These are phyloP conservation scores for Coemansia sp. DNA, from an alignment of 371 early-diverging fungal species.

Conservation along the genomic window DNA sequence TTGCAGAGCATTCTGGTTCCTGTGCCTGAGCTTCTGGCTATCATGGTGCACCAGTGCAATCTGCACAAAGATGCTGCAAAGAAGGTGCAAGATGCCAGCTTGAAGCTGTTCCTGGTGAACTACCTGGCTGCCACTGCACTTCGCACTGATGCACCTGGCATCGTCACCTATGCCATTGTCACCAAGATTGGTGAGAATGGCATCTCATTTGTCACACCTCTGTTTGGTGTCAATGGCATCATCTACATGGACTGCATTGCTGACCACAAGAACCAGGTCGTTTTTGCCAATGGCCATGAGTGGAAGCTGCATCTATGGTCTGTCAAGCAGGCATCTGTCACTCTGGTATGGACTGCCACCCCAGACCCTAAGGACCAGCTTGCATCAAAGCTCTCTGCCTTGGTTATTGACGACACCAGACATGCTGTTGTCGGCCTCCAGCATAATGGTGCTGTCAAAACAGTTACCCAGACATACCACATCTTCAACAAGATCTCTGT, in stretches of 20 bases:
- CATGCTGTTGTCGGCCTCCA: not conserved
- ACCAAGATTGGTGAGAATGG: conserved; percentile 88
- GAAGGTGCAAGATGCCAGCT: conserved; percentile 81
- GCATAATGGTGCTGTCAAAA: not conserved
- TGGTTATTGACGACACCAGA: conserved; percentile 11
- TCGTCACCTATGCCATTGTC: conserved; percentile 65
- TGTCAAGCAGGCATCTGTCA: conserved; percentile 14
- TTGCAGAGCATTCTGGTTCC: conserved; percentile 16
- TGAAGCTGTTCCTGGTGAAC: conserved; percentile 70
- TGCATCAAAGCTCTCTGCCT: conserved; percentile 12
- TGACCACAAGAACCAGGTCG: conserved; percentile 38
- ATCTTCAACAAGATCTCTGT: conserved; percentile 37
- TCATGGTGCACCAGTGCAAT: conserved; percentile 76
- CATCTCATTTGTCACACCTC: conserved; percentile 82
- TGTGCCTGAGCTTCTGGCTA: conserved; percentile 49
- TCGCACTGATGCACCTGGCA: conserved; percentile 68
- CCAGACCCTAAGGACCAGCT: conserved; percentile 1
- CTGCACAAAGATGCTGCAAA: conserved; percentile 74
- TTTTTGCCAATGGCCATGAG: conserved; percentile 14
- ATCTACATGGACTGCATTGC: conserved; percentile 60
- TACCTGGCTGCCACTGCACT: conserved; percentile 52
- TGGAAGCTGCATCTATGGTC: conserved; percentile 40
- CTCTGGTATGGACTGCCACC: conserved; percentile 19
- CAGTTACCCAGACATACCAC: conserved; percentile 11
- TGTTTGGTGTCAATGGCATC: conserved; percentile 88